Percentiles rank a stretch among this genome's conserved stretches.
Evolutionary conservation across 192 early-diverging fungal species (phyloP).

Genomic region (Paraglomus occultum): DNA sequence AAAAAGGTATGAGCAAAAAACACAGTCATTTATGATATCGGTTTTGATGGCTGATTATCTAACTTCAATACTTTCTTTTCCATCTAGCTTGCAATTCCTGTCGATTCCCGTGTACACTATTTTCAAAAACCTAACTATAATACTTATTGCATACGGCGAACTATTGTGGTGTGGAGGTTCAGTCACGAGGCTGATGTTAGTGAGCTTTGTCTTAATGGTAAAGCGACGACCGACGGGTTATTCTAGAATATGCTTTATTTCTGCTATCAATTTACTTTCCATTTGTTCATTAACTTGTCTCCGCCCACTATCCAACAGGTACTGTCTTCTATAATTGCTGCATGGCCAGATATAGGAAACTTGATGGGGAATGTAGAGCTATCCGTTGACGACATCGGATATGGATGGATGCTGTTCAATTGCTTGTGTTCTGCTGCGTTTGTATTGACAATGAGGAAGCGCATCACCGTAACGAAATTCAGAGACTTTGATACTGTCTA

Average conservation of each 20-base stretch:
- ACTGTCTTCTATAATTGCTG: constrained; percentile 83
- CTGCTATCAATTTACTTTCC: constrained; percentile 1
- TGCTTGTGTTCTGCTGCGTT: constrained; percentile 87
- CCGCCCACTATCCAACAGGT: constrained; percentile 50
- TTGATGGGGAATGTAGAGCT: constrained; percentile 21
- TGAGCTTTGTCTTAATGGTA: constrained; percentile 82
- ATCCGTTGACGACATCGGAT: constrained; percentile 47
- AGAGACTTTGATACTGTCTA: constrained; percentile 98
- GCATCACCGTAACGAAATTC: constrained; percentile 86
- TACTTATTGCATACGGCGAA: constrained; percentile 94
- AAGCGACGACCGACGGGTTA: not conserved
- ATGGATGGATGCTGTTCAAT: constrained; percentile 91
- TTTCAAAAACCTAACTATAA: constrained; percentile 99
- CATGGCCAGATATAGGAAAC: constrained; percentile 68
- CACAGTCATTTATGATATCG: not conserved
- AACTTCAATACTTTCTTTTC: not conserved
- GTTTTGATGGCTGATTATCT: constrained; percentile 6
- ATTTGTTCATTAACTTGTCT: not conserved
- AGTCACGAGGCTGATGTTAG: constrained; percentile 79
- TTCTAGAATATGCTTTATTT: not conserved
- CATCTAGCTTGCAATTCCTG: constrained; percentile 72
- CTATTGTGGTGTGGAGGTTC: constrained; percentile 76
- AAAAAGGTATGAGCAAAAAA: constrained; percentile 63
- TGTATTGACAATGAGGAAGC: constrained; percentile 87
- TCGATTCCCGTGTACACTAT: constrained; percentile 95